Base-by-base conservation (phyloP, 2,329 filamentous ascomycete genomes). In the Curvularia spicifera region DNA sequence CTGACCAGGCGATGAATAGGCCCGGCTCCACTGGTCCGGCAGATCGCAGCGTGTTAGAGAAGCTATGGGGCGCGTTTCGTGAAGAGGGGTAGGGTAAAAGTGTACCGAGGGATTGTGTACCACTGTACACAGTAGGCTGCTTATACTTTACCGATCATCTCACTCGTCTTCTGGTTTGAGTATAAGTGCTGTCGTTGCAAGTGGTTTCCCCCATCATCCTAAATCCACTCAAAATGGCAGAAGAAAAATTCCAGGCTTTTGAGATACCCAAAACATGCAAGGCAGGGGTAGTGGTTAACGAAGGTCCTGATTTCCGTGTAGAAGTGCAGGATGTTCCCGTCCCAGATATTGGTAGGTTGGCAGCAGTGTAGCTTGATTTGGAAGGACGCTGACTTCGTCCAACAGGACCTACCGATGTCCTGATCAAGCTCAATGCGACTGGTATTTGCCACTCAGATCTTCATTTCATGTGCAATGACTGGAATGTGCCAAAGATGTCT, bases 371-470 rank as follows among this genome's bases (percentile, higher is more conserved):
- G 13, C 8, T 40, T 20, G 28, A 28, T 18, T 18, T 42, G 7
- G 4, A 4, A 15, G n/a, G n/a, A 28, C 15, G 26, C 52, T 66
- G 28, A 67, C 29, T 47, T 35, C 12, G 6, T 20, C 26, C 2
- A 18, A 24, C 28, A 83, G 82, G 81, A 12, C 81, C 81, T 7
- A 78, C 85, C 49, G 84, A 87, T 57, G 73, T 87, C 22, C 78
- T 87, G 9, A 78, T 87, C 66, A 82, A 80, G 52, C 77, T 87
- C 51, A 87, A 86, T 56, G 79, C 79, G 26, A 87, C 84, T 1
- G 85, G 85, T 0, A 78, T 87, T 48, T 87, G 85, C 74, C 81
- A 82, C 59, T 81, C 79, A 33, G 85, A 87, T 64, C 72, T 87
- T 18, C 84, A 87, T 66, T 82, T 82, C 71, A 85, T 86, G 82